Base-by-base conservation (phyloP, 2,329 filamentous ascomycete genomes). In the Coniochaeta pulveracea region DNA sequence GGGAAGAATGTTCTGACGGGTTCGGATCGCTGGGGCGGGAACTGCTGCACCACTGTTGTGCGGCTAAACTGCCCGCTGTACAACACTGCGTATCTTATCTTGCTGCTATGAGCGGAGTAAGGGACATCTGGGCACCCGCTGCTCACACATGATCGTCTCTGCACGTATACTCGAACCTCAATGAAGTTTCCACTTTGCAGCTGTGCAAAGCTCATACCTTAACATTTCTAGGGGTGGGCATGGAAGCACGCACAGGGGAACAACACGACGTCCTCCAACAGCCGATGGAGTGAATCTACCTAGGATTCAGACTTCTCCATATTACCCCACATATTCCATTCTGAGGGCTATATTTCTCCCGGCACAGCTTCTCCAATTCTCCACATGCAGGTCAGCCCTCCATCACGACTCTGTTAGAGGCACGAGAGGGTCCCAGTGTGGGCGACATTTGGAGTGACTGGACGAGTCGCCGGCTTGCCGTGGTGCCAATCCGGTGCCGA, bases 261-360 rank as follows among this genome's bases (percentile, higher is more conserved):
- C n/a, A n/a, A n/a, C n/a, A n/a, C n/a, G n/a, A n/a, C 14, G 8
- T 29, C 28, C 14, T 22, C 28, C 18, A 19, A 19, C 18, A 19
- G 15, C 19, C 19, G 18, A 31, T 31, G 19, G 11, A 14, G n/a
- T 31, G n/a, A 21, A 15, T 14, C 11, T 6, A n/a, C 24, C 28
- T 27, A 8, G 26, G n/a, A 12, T 21, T 17, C 11, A 19, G 18
- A 15, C 11, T 2, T 6, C 3, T 6, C 16, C n/a, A n/a, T n/a
- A n/a, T 6, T 19, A 5, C 14, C 27, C 16, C 27, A 29, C n/a
- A 29, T 19, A 14, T 22, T 17, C 28, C 26, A 17, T n/a, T 17
- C 10, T 25, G 42, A 46, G 46, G 46, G 45, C 43, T 47, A 47
- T 46, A 47, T 45, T 47, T 48, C 34, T 45, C 45, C 46, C 46